These are phyloP conservation scores for Pochonia chlamydosporia DNA, from an alignment of 2,329 filamentous ascomycete genomes.

Conservation along the genomic window DNA sequence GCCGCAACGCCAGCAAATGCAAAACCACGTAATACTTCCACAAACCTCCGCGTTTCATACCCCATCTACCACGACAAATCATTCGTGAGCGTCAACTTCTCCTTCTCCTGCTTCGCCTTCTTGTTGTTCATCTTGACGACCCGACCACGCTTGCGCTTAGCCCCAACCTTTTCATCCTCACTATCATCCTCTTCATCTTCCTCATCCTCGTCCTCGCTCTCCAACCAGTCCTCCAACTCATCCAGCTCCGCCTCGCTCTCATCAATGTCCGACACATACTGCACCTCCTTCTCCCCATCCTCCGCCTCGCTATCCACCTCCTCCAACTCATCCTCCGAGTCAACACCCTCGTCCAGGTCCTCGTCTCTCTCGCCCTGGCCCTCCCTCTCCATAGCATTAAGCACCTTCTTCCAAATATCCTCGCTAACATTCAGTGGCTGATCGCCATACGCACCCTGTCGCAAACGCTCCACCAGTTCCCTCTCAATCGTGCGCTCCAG, in stretches of 20 bases:
- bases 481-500: slow-evolving; percentile 93
- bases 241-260: slow-evolving; percentile 74
- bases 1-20: not conserved
- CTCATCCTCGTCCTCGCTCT: slow-evolving; percentile 57
- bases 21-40: no score
- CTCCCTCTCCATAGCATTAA: slow-evolving; percentile 80
- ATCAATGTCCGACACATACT: slow-evolving; percentile 90
- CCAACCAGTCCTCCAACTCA: slow-evolving; percentile 90
- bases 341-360: slow-evolving; percentile 82
- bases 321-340: slow-evolving; percentile 69
- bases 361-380: slow-evolving; percentile 79
- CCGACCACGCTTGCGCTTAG: slow-evolving; percentile 47
- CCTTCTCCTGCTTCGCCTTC: slow-evolving; percentile 55
- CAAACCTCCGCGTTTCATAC: no score
- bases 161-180: slow-evolving; percentile 50
- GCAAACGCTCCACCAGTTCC: slow-evolving; percentile 83
- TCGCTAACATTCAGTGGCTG: slow-evolving; percentile 93
- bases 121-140: slow-evolving; percentile 42
- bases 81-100: slow-evolving; percentile 36
- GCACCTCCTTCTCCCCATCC: slow-evolving; percentile 73
- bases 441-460: slow-evolving; percentile 91
- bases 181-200: slow-evolving; percentile 55
- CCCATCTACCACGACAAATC: slow-evolving; percentile 33
- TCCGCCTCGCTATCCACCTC: slow-evolving; percentile 63
- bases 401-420: slow-evolving; percentile 93